phyloP scores from a whole-genome alignment of 148 eudicot species.

The Tetragonia tetragonoides region DNA sequence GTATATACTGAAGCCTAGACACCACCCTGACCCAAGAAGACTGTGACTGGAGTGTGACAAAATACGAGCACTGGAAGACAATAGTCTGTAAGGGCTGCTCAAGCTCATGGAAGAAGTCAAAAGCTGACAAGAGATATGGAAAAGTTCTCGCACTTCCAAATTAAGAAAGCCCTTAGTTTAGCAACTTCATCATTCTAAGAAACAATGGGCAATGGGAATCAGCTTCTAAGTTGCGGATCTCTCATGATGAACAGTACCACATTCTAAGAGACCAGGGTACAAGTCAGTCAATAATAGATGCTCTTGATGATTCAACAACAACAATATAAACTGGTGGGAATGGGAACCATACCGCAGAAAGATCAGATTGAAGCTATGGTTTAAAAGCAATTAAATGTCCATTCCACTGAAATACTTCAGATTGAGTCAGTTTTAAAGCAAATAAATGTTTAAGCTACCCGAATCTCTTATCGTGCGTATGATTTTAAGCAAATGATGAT shows the following conservation, averaged over 20 bases:
- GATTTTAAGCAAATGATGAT: too few relatives aligned
- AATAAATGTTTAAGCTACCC: not conserved
- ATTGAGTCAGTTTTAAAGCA: too few relatives aligned
- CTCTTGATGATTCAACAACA: too few relatives aligned
- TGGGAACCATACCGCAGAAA: too few relatives aligned
- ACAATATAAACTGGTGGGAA: too few relatives aligned
- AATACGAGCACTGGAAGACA: too few relatives aligned
- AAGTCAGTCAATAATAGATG: too few relatives aligned
- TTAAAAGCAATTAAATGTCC: too few relatives aligned
- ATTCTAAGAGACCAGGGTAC: too few relatives aligned
- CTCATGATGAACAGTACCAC: not conserved
- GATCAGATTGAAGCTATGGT: too few relatives aligned
- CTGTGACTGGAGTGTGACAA: not conserved
- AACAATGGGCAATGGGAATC: not conserved
- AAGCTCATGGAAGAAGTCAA: not conserved
- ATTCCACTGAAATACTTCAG: too few relatives aligned
- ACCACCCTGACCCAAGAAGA: not conserved
- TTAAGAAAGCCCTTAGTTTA: not conserved
- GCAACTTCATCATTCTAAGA: not conserved
- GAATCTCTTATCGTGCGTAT: not conserved
- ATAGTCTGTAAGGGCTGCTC: not conserved
- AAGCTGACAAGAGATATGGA: not conserved
- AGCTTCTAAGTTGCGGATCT: not conserved
- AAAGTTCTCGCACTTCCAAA: not conserved
- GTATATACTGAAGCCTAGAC: too few relatives aligned